A percentile compares a stretch with the other conserved stretches of the same genome.
phyloP scores from a whole-genome alignment of 2,329 filamentous ascomycete species.

The Neospermospora avenae region DNA sequence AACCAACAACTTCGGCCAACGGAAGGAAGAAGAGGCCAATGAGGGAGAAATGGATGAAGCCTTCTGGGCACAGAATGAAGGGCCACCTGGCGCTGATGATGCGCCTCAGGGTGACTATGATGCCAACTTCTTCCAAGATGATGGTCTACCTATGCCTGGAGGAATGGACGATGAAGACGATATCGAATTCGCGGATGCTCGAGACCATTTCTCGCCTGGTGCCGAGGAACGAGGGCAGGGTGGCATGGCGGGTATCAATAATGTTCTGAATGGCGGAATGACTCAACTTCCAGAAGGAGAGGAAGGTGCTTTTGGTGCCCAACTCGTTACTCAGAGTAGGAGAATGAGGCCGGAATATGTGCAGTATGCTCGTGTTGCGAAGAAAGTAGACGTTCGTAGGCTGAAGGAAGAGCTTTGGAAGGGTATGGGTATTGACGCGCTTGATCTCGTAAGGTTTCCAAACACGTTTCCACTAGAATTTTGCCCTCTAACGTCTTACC shows the following conservation, averaged over 20 bases:
- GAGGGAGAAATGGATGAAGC: slow-evolving; percentile 88
- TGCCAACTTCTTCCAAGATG: slow-evolving; percentile 96
- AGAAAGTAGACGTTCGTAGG: slow-evolving; percentile 67
- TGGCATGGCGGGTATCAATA: slow-evolving; percentile 47
- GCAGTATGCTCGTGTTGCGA: slow-evolving; percentile 66
- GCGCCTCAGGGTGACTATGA: slow-evolving; percentile 78
- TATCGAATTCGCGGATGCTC: slow-evolving; percentile 73
- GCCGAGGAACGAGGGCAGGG: slow-evolving; percentile 44
- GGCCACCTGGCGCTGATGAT: slow-evolving; percentile 50
- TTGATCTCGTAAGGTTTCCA: slow-evolving; percentile 44
- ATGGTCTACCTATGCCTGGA: slow-evolving; percentile 66
- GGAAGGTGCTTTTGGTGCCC: slow-evolving; percentile 55
- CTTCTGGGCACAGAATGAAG: slow-evolving; percentile 80
- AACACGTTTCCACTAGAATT: neutral
- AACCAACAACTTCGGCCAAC: slow-evolving; percentile 42
- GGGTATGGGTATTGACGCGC: slow-evolving; percentile 56
- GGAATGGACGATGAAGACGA: slow-evolving; percentile 62
- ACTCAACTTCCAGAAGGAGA: slow-evolving; percentile 40
- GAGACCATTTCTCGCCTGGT: slow-evolving; percentile 73
- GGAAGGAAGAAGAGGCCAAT: slow-evolving; percentile 53
- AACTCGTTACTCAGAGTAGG: slow-evolving; percentile 62
- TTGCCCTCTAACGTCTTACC: slow-evolving; percentile 14
- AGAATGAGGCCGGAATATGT: slow-evolving; percentile 65
- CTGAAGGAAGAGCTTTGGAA: slow-evolving; percentile 71
- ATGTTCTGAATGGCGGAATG: slow-evolving; percentile 49